phyloP scores from a whole-genome alignment of 768 basidiomycete species.

The Tricholoma saponaceum region DNA sequence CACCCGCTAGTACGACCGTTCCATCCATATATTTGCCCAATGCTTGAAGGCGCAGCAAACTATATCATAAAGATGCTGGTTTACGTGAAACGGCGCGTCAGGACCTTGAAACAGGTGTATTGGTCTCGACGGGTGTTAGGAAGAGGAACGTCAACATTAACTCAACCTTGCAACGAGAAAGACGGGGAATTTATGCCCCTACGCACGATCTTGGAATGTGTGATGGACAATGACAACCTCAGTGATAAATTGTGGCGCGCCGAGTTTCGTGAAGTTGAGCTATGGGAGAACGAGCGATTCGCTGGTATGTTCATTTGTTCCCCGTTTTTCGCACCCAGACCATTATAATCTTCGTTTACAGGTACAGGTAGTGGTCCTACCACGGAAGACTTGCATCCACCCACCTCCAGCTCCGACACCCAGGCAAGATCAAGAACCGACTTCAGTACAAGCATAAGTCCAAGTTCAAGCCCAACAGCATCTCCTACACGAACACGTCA shows the following conservation, averaged over 20 bases:
- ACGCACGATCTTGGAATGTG: conserved; percentile 28
- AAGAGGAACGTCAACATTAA: neutral
- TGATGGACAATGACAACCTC: conserved; percentile 64
- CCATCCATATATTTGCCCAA: neutral
- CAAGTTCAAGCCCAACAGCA: neutral
- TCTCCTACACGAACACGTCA: neutral
- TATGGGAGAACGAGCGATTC: conserved; percentile 76
- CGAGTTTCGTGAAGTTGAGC: conserved; percentile 63
- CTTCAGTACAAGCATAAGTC: neutral
- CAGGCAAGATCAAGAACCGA: neutral
- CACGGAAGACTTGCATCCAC: neutral
- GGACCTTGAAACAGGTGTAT: neutral
- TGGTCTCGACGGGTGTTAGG: neutral
- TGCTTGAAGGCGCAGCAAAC: neutral
- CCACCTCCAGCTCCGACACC: neutral
- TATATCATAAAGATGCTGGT: neutral
- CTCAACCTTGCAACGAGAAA: neutral
- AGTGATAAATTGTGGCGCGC: conserved; percentile 61
- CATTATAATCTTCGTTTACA: neutral
- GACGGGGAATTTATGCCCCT: conserved; percentile 5
- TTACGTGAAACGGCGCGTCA: neutral
- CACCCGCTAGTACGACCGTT: conserved; percentile 13
- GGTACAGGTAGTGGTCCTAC: neutral
- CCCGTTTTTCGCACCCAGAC: neutral
- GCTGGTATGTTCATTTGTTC: conserved; percentile 18